phyloP scores from a whole-genome alignment of 2,329 filamentous ascomycete species.

The Neopestalotiopsis rosae region DNA sequence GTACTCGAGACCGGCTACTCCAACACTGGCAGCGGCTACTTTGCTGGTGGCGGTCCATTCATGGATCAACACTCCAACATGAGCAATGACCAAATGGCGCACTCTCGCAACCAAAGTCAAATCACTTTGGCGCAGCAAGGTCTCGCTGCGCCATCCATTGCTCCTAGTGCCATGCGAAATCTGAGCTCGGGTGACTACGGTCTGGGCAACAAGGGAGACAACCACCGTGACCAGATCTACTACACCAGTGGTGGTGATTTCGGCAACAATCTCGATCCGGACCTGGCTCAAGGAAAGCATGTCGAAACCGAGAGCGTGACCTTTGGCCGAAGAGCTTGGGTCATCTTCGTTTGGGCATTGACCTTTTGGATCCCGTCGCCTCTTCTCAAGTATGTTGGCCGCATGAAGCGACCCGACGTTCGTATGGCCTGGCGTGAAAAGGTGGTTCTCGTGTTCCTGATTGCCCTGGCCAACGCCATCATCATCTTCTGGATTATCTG shows the following conservation, averaged over 20 bases:
- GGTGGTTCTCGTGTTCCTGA: slow-evolving; percentile 79
- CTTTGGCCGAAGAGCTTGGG: slow-evolving; percentile 75
- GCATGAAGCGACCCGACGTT: slow-evolving; percentile 97
- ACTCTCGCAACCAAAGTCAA: slow-evolving; percentile 60
- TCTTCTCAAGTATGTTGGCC: slow-evolving; percentile 77
- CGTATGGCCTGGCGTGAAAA: slow-evolving; percentile 98
- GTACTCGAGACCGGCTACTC: slow-evolving; percentile 78
- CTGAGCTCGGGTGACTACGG: slow-evolving; percentile 80
- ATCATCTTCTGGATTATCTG: slow-evolving; percentile 92
- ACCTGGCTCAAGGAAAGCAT: slow-evolving; percentile 77
- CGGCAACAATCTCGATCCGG: slow-evolving; percentile 74
- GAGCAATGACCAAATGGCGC: slow-evolving; percentile 75
- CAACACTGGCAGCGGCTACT: slow-evolving; percentile 71
- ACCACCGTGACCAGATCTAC: slow-evolving; percentile 73
- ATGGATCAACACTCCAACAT: slow-evolving; percentile 67
- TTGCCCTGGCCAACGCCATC: slow-evolving; percentile 78
- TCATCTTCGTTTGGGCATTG: slow-evolving; percentile 79
- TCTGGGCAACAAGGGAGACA: slow-evolving; percentile 84
- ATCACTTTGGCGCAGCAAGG: slow-evolving; percentile 43
- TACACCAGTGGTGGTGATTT: slow-evolving; percentile 76
- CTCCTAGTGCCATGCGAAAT: slow-evolving; percentile 63
- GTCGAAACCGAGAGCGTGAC: slow-evolving; percentile 74
- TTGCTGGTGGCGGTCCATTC: slow-evolving; percentile 64
- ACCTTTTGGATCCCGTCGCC: slow-evolving; percentile 97
- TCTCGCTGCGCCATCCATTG: slow-evolving; percentile 58